Evolutionary conservation across 1,139 yeast species (phyloP), one percentile per base, ranked within the genome.

Genomic region (Spathaspora sp.): DNA sequence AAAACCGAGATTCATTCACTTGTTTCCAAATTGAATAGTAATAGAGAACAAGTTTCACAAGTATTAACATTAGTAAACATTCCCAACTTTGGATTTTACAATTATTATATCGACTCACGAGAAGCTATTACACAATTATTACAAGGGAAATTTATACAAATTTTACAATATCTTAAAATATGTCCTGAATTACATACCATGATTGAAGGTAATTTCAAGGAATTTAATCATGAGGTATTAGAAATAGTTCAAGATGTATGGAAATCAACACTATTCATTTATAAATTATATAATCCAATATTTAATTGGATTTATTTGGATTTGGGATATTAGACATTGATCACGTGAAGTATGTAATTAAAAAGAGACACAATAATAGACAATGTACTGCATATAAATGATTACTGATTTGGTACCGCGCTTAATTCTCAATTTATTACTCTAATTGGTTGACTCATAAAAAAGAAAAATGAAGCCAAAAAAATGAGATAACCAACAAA

Each of bases 331-430:
- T 27, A 36, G 7, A 17, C 9, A 36, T 34, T 34, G 9, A 13
- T 34, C 24, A 17, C 20, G 20, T 34, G 20, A 17, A 3, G 8
- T 16, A 17, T 15, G 8, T 16, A 17, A 17, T 23, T 20, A 20
- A n/a, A n/a, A n/a, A n/a, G n/a, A n/a, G n/a, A 5, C 5, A 15
- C 15, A 16, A n/a, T 7, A 18, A 20, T 17, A n/a, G 16, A 7
- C 29, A 29, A n/a, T 25, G n/a, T 31, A 23, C 39, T 41, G 39
- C 39, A 34, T 41, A 41, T 36, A 41, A n/a, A n/a, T n/a, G n/a
- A 23, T 17, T 45, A 49, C 67, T 60, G 76, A 71, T 71, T 63
- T 62, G 52, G 57, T 52, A 70, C 73, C 75, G 76, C 76, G 76
- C 73, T 67, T 68, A 69, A 51, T 44, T 31, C 13, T 7, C 17